Evolutionary conservation across 2,329 filamentous ascomycete genomes (phyloP).

Genomic region (Aureobasidium sp.): DNA sequence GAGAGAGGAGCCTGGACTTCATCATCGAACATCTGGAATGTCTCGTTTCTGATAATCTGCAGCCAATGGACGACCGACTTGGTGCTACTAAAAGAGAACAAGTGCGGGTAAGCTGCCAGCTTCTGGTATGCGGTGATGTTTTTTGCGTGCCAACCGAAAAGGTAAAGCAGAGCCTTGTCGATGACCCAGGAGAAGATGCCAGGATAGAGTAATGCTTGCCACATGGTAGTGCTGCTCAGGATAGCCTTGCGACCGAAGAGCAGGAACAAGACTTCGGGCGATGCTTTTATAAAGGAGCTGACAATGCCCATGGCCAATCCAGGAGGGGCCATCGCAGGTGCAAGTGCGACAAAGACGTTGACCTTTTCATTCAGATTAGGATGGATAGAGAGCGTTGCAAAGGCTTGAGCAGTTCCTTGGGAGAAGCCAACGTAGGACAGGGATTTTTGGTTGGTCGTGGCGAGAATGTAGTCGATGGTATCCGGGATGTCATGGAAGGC

Average conservation of each 20-base stretch:
- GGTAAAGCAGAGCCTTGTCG: slow-evolving; percentile 67
- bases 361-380: slow-evolving; percentile 86
- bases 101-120: slow-evolving; percentile 85
- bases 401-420: slow-evolving; percentile 93
- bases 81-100: slow-evolving; percentile 94
- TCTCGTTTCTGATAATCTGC: slow-evolving; percentile 93
- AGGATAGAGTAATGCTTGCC: slow-evolving; percentile 91
- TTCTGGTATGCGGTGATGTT: slow-evolving; percentile 88
- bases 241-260: slow-evolving; percentile 89
- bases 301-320: slow-evolving; percentile 85
- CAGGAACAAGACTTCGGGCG: slow-evolving; percentile 83
- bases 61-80: slow-evolving; percentile 99
- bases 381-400: slow-evolving; percentile 86
- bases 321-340: slow-evolving; percentile 91
- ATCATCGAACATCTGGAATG: slow-evolving; percentile 98
- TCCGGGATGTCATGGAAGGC: slow-evolving; percentile 96
- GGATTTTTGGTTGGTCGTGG: slow-evolving; percentile 70
- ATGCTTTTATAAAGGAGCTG: slow-evolving; percentile 86
- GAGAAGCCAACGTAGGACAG: slow-evolving; percentile 96
- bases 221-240: slow-evolving; percentile 87
- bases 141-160: slow-evolving; percentile 80
- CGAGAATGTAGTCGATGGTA: slow-evolving; percentile 83
- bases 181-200: slow-evolving; percentile 86
- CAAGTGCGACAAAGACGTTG: slow-evolving; percentile 91
- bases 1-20: slow-evolving; percentile 72